Base-by-base conservation (phyloP, 768 basidiomycete species). In the Coprinopsis sp. region DNA sequence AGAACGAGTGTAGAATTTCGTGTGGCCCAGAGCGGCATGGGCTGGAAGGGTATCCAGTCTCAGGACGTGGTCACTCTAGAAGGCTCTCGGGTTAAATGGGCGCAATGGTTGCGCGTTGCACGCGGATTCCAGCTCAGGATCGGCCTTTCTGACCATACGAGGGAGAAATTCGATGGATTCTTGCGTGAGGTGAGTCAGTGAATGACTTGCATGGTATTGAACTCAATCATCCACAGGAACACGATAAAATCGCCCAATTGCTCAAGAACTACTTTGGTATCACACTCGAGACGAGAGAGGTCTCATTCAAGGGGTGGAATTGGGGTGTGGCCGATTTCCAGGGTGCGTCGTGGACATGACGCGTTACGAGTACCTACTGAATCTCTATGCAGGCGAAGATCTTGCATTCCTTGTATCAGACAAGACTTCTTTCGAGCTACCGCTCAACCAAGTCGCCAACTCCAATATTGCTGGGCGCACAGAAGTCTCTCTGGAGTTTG, bases 401-500 rank as follows among this genome's bases (percentile, higher is more conserved):
- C 74, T 99, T 24, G 88, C 87, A 4, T 99, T 99, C 65, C 70
- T 87, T 30, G 84, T 97, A 3, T 87, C 87, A 3, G 90, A 89
- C 46, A 89, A 85, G 66, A 83, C 84, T 1, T 76, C 89, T 0
- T 98, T 99, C 60, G 91, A 94, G 55, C 73, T 99, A 6, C 93
- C 96, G 4, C 72, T 98, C 27, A 69, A 75, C 27, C 70, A 84
- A 51, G 92, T 98, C 37, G 87, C 90, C 55, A 99, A 99, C 65
- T 96, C 96, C 37, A 97, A 97, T 68, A 97, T 98, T 56, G 91
- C 92, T 11, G 92, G 91, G 18, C 90, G 91, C 51, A 94, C 91
- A 8, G 96, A 99, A 63, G 96, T 99, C n/a, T 92, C 96, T 0
- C 81, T 99, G n/a, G 96, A 99, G 62, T 96, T 98, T 60, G 71